These are phyloP conservation scores for Coemansia erecta DNA, from an alignment of 192 early-diverging fungal genomes.

Conservation along the genomic window DNA sequence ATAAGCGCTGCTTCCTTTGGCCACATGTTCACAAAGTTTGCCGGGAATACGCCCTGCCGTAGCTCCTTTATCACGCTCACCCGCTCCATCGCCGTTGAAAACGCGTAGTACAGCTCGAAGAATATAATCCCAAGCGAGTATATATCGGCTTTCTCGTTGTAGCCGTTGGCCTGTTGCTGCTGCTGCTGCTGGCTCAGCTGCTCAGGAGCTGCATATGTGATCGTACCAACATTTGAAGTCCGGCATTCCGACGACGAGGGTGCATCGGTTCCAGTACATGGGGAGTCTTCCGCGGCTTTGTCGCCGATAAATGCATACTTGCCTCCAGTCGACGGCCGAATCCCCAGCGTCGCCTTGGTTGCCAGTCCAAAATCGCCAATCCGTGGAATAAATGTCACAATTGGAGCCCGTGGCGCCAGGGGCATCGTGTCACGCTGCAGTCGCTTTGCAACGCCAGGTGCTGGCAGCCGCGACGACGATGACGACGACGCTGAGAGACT, in stretches of 20 bases:
- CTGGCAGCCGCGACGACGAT: conserved; percentile 4
- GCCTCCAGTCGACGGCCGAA: conserved; percentile 26
- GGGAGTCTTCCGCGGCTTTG: background rate
- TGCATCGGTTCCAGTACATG: conserved; percentile 43
- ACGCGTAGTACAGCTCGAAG: conserved; percentile 90
- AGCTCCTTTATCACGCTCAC: conserved; percentile 67
- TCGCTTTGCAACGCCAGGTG: background rate
- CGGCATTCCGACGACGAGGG: conserved; percentile 73
- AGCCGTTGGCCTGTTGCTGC: conserved; percentile 31
- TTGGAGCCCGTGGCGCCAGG: background rate
- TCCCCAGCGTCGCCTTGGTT: conserved; percentile 53
- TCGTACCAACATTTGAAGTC: conserved; percentile 86
- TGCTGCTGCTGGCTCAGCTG: conserved; percentile 22
- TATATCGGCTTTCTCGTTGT: conserved; percentile 85
- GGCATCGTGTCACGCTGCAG: conserved; percentile 3
- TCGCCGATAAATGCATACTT: conserved; percentile 29
- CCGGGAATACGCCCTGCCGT: conserved; percentile 73
- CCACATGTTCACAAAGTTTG: conserved; percentile 55
- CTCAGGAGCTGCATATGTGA: conserved; percentile 84
- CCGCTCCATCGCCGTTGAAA: conserved; percentile 90
- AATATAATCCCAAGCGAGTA: conserved; percentile 96
- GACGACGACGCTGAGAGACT: conserved; percentile 1
- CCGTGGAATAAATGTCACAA: conserved; percentile 43
- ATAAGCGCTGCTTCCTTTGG: conserved; percentile 72
- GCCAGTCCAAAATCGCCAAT: conserved; percentile 99